phyloP scores from a whole-genome alignment of 2,329 filamentous ascomycete species.

The Talaromyces rugulosus region DNA sequence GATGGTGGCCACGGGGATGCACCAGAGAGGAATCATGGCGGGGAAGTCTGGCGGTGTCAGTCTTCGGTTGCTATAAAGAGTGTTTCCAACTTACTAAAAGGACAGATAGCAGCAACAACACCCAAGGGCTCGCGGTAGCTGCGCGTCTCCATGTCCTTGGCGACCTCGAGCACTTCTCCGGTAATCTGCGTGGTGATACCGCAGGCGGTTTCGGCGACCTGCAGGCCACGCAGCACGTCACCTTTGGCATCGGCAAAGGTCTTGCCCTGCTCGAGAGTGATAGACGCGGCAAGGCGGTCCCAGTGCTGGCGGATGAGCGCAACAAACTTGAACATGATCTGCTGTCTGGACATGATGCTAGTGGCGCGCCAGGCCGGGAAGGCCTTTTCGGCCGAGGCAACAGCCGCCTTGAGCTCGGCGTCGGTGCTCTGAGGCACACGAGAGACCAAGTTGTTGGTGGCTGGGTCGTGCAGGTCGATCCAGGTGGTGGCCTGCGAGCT shows the following conservation, averaged over 20 bases:
- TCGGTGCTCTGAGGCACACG: conserved; percentile 63
- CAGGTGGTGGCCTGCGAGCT: conserved; percentile 55
- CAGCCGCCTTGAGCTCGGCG: conserved; percentile 58
- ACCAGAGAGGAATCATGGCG: conserved; percentile 68
- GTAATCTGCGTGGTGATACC: conserved; percentile 63
- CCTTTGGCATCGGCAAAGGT: conserved; percentile 64
- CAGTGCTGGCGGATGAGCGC: conserved; percentile 60
- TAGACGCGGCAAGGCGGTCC: conserved; percentile 62
- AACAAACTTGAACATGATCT: conserved; percentile 65
- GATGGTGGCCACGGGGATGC: conserved; percentile 59
- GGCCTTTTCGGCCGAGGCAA: conserved; percentile 59
- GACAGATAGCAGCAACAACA: conserved; percentile 62
- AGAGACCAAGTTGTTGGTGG: conserved; percentile 64
- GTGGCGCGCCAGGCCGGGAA: conserved; percentile 60
- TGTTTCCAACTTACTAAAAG: conserved; percentile 51
- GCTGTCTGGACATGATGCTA: conserved; percentile 57
- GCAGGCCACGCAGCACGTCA: conserved; percentile 62
- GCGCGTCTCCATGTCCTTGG: conserved; percentile 66
- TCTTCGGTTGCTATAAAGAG: not conserved
- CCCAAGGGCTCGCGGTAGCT: conserved; percentile 63
- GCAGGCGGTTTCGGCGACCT: conserved; percentile 64
- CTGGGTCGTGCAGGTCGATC: conserved; percentile 62
- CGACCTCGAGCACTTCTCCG: conserved; percentile 65
- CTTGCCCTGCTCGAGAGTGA: conserved; percentile 66
- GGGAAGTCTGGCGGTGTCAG: conserved; percentile 53